Conservation (phyloP, 805 yeast species). For the Sungouiozyma ichnusensis region DNA sequence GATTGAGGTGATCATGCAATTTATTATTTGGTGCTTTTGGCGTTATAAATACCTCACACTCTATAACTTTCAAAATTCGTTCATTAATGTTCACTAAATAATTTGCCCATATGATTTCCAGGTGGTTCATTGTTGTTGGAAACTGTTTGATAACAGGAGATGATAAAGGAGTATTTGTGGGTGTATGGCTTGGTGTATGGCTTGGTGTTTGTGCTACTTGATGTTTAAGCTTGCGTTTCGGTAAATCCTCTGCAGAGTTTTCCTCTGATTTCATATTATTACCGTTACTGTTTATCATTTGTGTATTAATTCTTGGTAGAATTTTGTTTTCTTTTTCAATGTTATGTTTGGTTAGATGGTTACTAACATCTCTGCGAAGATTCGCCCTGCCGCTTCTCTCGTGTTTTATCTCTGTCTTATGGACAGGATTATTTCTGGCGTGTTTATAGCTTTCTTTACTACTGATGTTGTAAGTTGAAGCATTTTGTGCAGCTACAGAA, state of each 20-base stretch:
- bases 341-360: neutral
- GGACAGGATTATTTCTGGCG: neutral
- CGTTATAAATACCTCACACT: slow-evolving; percentile 36
- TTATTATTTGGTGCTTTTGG: slow-evolving; percentile 33
- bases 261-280: neutral
- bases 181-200: neutral
- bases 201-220: neutral
- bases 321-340: neutral
- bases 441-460: no score
- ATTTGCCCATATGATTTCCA: slow-evolving; percentile 50
- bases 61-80: slow-evolving; percentile 47
- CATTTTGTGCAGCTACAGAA: neutral
- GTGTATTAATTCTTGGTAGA: neutral
- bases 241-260: neutral
- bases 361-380: neutral
- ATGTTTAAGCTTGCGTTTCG: neutral
- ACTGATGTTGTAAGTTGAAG: neutral
- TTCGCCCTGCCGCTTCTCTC: neutral
- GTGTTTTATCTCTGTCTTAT: neutral
- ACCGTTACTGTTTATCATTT: neutral
- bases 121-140: slow-evolving; percentile 28
- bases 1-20: slow-evolving; percentile 37
- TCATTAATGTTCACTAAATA: slow-evolving; percentile 47
- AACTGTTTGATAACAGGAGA: neutral
- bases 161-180: slow-evolving; percentile 11